Evolutionary conservation across 495 filamentous ascomycete species (phyloP), one percentile per base, ranked within the genome.

Genomic region (Trichoderma gamsii): DNA sequence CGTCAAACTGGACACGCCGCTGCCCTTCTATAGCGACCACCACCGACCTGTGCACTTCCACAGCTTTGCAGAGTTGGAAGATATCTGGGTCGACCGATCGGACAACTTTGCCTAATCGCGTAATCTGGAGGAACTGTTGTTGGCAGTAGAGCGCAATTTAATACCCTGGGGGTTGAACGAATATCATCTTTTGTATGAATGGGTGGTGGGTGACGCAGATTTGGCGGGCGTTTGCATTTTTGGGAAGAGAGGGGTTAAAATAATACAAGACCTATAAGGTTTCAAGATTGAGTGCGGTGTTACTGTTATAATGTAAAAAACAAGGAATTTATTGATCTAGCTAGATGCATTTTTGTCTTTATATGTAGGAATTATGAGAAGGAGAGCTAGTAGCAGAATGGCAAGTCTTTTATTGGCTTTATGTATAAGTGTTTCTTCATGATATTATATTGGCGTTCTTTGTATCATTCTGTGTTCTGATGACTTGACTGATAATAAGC

Each of bases 41-140:
- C 96, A 99, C 77, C 88, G 96, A 29, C 92, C 92, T 41, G 79
- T 97, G 70, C 96, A 99, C 79, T 99, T 98, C 85, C 88, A 91
- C 76, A 92, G 91, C 79, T 96, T 96, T 78, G 90, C 91, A 1
- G 92, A 96, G 78, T 77, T 96, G 78, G 92, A 96, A 78, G 92
- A 96, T 76, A 88, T 93, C 64, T 92, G 91, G 85, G 91, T 95
- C 65, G 92, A 96, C 77, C 83, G 92, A 73, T 83, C 84, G 68
- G 92, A 96, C 81, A 92, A 91, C 77, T 96, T 96, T 77, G 92
- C 90, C 70, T 96, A 85, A 78, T 61, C 56, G 35, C 16, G 3
- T 32, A 15, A 4, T 11, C 18, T 21, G 35, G 35, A 43, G 63
- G 29, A 32, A 43, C n/a, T n/a, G 0, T 1, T 35, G 23, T 13